Evolutionary conservation across 1,284 basidiomycete genomes (phyloP), one percentile per base, ranked within the genome.

Genomic region (Rhizopogon parksii): DNA sequence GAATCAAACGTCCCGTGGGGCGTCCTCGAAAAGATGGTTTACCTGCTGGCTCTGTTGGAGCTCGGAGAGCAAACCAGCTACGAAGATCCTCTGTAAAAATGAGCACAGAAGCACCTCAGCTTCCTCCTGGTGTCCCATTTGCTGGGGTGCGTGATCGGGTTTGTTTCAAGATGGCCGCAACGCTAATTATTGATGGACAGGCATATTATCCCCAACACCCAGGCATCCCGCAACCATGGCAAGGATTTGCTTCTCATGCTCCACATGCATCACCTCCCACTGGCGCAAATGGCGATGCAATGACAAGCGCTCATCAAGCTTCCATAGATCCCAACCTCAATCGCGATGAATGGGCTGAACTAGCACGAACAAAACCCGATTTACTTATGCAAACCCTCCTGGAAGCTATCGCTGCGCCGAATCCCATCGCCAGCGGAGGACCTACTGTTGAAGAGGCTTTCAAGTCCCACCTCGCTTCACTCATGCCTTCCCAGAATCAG

Each of bases 391-490:
- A 73, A 14, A 65, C 72, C 1, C 72, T 88, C 4, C 70, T 87
- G 11, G 59, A 71, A 4, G 68, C 81, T 1, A 68, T 87, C 11
- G 70, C 77, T 6, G 72, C 78, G 0, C 81, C 82, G 0, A 80
- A 82, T 55, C 77, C 80, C 1, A 65, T 77, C 6, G 75, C 83
- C 0, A 72, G 70, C 37, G 72, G 72, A 0, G 82, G 82, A 1
- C 76, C 78, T 1, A 77, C 70, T 14, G 77, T 84, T 14, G 83
- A 87, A 62, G 83, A 87, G 37, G 82, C 84, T 0, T 88, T 86
- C 72, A 81, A 79, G 61, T 79, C 79, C 1, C 85, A 87, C 56
- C 74, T 88, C 12, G 74, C 71, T 46, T 83, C 83, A 0, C 71
- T 87, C 2, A 71, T 78, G 0, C 70, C 75, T 2, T 64, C 70